Evolutionary conservation across 2,329 filamentous ascomycete genomes (phyloP), one percentile per base, ranked within the genome.

Genomic region (Microdochium nivale): DNA sequence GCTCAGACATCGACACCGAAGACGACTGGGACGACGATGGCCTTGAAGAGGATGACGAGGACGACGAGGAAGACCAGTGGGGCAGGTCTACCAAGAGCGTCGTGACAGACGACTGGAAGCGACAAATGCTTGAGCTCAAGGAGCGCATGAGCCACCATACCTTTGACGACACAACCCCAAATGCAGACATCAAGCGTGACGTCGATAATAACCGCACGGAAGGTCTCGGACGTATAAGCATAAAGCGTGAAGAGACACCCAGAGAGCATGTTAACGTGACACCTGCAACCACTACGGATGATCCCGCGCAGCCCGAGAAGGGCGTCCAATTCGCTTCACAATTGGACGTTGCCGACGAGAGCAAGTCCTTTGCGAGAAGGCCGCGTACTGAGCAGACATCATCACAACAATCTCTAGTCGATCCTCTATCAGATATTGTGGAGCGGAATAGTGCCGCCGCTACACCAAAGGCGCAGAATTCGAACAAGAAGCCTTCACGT

Each of bases 121-220:
- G 80, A 59, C 80, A 88, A 58, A 97, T 99, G 94, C 78, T 87
- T 46, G 88, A 91, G 58, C 74, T 99, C 3, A 88, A 96, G 67
- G 77, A 85, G 63, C 86, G 83, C 56, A 76, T 96, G 0, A 60
- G 54, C 47, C 55, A 56, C 23, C 54, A 62, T 32, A 52, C 50
- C 9, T 58, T 59, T 48, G 78, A 76, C n/a, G 79, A 84, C 56
- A 79, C 72, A 55, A 74, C 74, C 2, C 69, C 70, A 14, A 52
- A 74, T 72, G 48, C 70, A 67, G 65, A 53, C 73, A 71, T 55
- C 76, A 76, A 62, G 85, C 79, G 61, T 81, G 76, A 50, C 81
- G 79, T 54, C 66, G 73, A 58, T 58, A 61, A 62, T 55, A 63
- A 60, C 52, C 64, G 68, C 2, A 66, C 70, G 1, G 66, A 69